Percentiles rank a stretch among this genome's conserved stretches.
These are phyloP conservation scores for Cercis canadensis DNA, from an alignment of 306 rosid genomes.

Conservation along the genomic window DNA sequence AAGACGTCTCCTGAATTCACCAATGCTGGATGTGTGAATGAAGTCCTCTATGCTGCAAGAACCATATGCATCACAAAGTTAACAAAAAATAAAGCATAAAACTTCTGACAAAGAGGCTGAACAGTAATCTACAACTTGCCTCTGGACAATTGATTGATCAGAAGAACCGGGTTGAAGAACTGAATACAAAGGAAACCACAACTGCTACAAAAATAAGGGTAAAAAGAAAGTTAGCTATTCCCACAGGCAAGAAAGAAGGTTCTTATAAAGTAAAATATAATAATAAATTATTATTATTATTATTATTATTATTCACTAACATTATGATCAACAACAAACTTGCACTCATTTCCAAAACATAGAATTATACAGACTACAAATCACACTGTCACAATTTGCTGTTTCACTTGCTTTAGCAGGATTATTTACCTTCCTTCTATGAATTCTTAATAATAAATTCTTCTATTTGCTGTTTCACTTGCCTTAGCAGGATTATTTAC, in stretches of 20 bases:
- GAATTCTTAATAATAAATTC: too few relatives aligned
- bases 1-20: slow-evolving; percentile 86
- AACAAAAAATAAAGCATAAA: slow-evolving; percentile 26
- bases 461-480: too few relatives aligned
- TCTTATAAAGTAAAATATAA: too few relatives aligned
- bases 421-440: too few relatives aligned
- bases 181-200: slow-evolving; percentile 89
- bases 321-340: background rate
- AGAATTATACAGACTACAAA: background rate
- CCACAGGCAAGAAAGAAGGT: background rate
- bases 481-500: too few relatives aligned
- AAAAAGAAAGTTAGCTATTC: slow-evolving; percentile 32
- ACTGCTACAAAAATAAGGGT: slow-evolving; percentile 55
- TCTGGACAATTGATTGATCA: slow-evolving; percentile 49
- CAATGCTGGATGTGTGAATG: slow-evolving; percentile 82
- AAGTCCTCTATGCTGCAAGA: slow-evolving; percentile 85
- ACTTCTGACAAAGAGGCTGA: slow-evolving; percentile 13
- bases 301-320: background rate
- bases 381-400: too few relatives aligned
- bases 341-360: background rate
- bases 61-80: slow-evolving; percentile 7
- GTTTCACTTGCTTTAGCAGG: too few relatives aligned
- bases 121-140: slow-evolving; percentile 50
- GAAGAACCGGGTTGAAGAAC: slow-evolving; percentile 51
- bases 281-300: too few relatives aligned